A percentile compares a stretch with the other conserved stretches of the same genome.
Conservation (phyloP, 352 stramenopile species). For the Globisporangium okanoganense region DNA sequence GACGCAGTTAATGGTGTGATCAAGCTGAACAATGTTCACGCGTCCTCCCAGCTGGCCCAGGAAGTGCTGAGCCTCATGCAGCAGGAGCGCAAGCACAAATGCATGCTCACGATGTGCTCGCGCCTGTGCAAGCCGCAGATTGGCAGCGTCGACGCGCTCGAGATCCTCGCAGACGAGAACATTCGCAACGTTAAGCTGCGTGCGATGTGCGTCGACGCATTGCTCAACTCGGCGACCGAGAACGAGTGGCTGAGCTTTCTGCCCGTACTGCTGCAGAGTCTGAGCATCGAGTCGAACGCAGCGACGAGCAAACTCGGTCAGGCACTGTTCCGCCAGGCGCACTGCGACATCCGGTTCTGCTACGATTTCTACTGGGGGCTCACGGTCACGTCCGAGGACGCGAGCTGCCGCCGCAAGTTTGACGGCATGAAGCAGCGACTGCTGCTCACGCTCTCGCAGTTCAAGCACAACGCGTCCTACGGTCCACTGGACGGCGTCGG, state of each 20-base stretch:
- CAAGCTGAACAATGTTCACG: not conserved
- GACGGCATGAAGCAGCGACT: constrained; percentile 78
- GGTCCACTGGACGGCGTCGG: constrained; percentile 25
- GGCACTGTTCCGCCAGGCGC: constrained; percentile 66
- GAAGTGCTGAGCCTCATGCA: constrained; percentile 68
- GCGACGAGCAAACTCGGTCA: constrained; percentile 59
- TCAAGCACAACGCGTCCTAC: constrained; percentile 55
- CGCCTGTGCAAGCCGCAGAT: constrained; percentile 73
- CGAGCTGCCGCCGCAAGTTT: constrained; percentile 72
- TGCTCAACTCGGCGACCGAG: constrained; percentile 62
- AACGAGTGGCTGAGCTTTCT: constrained; percentile 82
- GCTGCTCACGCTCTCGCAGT: constrained; percentile 63
- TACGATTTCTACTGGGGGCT: constrained; percentile 85
- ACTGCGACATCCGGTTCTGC: constrained; percentile 78
- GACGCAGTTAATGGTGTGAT: constrained; percentile 6
- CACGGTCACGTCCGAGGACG: constrained; percentile 77
- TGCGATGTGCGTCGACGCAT: constrained; percentile 55
- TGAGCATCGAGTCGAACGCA: constrained; percentile 68
- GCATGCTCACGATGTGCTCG: constrained; percentile 87
- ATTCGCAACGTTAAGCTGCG: constrained; percentile 59
- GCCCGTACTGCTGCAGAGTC: constrained; percentile 63
- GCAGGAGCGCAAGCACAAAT: constrained; percentile 69
- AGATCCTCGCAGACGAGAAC: constrained; percentile 67
- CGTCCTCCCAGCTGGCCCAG: constrained; percentile 31
- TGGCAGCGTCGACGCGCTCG: constrained; percentile 70